Conservation (phyloP, 1,284 basidiomycete species). For the Paramarasmius palmivorus region DNA sequence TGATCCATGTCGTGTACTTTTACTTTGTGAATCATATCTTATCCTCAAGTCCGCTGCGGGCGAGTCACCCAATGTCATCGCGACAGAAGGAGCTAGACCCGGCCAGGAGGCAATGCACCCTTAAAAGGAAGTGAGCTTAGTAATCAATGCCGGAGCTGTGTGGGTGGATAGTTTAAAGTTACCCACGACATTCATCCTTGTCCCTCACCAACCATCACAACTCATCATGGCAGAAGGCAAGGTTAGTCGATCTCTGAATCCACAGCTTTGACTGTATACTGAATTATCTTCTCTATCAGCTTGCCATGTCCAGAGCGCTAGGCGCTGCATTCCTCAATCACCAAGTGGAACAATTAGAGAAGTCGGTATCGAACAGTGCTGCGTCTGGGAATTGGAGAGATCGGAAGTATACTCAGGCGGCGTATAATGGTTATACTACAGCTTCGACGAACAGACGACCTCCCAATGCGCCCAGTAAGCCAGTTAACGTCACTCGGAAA, state of each 20-base stretch:
- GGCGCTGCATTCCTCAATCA: slow-evolving; percentile 82
- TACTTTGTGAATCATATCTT: too few species aligned
- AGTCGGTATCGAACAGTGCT: slow-evolving; percentile 58
- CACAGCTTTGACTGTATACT: not conserved
- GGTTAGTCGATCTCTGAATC: not conserved
- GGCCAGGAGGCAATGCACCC: too few species aligned
- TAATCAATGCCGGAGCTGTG: too few species aligned
- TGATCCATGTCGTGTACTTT: too few species aligned
- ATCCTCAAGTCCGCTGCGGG: too few species aligned
- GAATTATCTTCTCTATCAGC: slow-evolving; percentile 35
- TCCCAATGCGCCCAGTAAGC: slow-evolving; percentile 2
- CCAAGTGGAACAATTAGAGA: slow-evolving; percentile 82
- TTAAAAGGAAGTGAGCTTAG: too few species aligned
- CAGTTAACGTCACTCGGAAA: slow-evolving; percentile 22
- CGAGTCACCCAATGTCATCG: too few species aligned
- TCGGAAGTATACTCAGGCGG: slow-evolving; percentile 31
- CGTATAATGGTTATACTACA: slow-evolving; percentile 15
- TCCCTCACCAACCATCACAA: not conserved
- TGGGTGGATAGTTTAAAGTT: too few species aligned
- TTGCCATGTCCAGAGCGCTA: slow-evolving; percentile 79
- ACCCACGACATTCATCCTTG: too few species aligned
- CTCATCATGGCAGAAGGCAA: slow-evolving; percentile 1
- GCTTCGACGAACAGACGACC: slow-evolving; percentile 22
- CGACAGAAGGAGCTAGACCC: too few species aligned
- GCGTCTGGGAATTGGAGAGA: slow-evolving; percentile 62